Conservation (phyloP, 768 basidiomycete genomes). For the Cystobasidium ongulense region DNA sequence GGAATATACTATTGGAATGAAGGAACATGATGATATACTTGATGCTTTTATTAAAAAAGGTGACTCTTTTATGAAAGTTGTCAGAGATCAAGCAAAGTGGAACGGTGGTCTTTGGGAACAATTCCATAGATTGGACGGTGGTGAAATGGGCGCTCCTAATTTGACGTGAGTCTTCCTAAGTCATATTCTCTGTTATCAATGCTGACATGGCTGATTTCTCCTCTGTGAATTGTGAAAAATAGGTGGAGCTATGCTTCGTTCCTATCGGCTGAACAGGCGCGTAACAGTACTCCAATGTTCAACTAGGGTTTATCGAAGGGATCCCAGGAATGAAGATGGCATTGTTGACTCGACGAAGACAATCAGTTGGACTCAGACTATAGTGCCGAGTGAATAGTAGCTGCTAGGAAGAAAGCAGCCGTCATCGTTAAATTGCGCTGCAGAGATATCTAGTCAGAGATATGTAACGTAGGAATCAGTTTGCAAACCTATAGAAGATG, state of each 20-base stretch:
- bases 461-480: too few species aligned
- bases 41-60: slow-evolving; percentile 17
- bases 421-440: too few species aligned
- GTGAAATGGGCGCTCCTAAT: slow-evolving; percentile 21
- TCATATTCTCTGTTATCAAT: background rate
- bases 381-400: too few species aligned
- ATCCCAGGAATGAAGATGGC: background rate
- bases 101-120: slow-evolving; percentile 31
- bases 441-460: too few species aligned
- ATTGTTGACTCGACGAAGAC: too few species aligned
- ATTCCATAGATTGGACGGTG: slow-evolving; percentile 9
- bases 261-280: slow-evolving; percentile 8
- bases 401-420: too few species aligned
- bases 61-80: slow-evolving; percentile 26
- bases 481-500: too few species aligned
- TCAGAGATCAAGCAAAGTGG: slow-evolving; percentile 17
- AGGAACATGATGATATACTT: slow-evolving; percentile 5
- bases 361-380: too few species aligned
- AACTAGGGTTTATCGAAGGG: background rate
- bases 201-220: background rate
- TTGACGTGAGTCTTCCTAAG: slow-evolving; percentile 17
- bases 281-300: slow-evolving; percentile 20
- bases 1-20: background rate
- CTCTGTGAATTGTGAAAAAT: background rate
- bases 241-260: slow-evolving; percentile 30